phyloP scores from a whole-genome alignment of 805 yeast species.

The Clavispora santaluciae region DNA sequence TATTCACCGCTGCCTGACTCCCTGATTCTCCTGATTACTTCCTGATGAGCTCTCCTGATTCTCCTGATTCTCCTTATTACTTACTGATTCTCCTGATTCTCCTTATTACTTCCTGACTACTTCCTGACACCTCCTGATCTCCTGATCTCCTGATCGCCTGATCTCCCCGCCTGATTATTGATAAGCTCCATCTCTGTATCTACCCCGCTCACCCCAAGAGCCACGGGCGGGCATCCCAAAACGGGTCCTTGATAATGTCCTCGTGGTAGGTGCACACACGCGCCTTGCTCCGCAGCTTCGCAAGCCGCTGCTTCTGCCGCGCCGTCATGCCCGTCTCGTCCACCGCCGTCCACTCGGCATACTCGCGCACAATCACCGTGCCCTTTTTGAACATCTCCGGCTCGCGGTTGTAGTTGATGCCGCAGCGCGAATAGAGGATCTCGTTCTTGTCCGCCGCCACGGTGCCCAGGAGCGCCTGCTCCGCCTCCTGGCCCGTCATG shows the following conservation, averaged over 20 bases:
- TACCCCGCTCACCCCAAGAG: slow-evolving; percentile 4
- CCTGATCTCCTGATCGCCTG: too few relatives aligned
- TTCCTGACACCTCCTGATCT: too few relatives aligned
- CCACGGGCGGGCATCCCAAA: slow-evolving; percentile 53
- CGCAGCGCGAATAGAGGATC: slow-evolving; percentile 69
- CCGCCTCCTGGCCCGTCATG: slow-evolving; percentile 75
- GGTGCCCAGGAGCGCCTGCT: slow-evolving; percentile 70
- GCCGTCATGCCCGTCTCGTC: slow-evolving; percentile 18
- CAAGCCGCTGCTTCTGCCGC: slow-evolving; percentile 47
- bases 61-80: too few relatives aligned
- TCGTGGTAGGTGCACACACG: slow-evolving; percentile 43
- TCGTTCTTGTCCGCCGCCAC: slow-evolving; percentile 84
- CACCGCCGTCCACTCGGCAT: slow-evolving; percentile 15
- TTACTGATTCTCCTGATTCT: too few relatives aligned
- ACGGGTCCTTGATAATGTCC: slow-evolving; percentile 60
- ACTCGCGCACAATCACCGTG: slow-evolving; percentile 53
- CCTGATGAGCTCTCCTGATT: too few relatives aligned
- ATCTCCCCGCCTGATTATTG: too few relatives aligned
- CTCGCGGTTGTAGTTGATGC: slow-evolving; percentile 87
- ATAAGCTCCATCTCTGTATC: too few relatives aligned
- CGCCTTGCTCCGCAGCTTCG: slow-evolving; percentile 47
- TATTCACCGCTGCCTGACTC: too few relatives aligned
- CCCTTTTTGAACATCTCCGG: slow-evolving; percentile 88
- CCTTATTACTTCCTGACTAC: too few relatives aligned
- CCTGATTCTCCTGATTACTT: too few relatives aligned